Percentiles rank a stretch among this genome's conserved stretches.
Conservation (phyloP, 805 yeast genomes). For the Ogataea naganishii region DNA sequence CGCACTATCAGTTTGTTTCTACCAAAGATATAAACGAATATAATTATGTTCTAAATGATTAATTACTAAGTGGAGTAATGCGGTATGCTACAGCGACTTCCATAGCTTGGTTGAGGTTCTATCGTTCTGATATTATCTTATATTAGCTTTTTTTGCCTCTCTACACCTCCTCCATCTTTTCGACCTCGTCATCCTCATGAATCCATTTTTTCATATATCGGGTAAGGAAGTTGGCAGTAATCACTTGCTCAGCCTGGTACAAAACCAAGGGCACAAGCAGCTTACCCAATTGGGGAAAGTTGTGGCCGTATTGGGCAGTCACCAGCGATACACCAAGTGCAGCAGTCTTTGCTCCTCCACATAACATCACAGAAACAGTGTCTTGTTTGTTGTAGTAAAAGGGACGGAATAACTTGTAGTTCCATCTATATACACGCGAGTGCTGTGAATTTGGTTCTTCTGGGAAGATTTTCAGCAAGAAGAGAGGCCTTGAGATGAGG, state of each 20-base stretch:
- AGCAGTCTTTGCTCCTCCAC: conserved; percentile 92
- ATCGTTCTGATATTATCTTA: too few relatives aligned
- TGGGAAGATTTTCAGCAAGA: conserved; percentile 32
- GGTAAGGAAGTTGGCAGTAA: conserved; percentile 68
- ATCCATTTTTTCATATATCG: conserved; percentile 67
- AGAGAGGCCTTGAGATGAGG: conserved; percentile 49
- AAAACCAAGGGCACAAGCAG: conserved; percentile 75
- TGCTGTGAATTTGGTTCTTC: conserved; percentile 35
- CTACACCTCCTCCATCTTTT: conserved; percentile 6
- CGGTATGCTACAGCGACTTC: too few relatives aligned
- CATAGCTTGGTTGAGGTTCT: too few relatives aligned
- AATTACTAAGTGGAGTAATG: too few relatives aligned
- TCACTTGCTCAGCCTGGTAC: conserved; percentile 82
- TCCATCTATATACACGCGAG: conserved; percentile 33
- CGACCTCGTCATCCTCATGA: conserved; percentile 16
- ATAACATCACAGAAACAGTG: conserved; percentile 71
- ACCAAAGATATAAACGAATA: too few relatives aligned
- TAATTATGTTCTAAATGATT: too few relatives aligned
- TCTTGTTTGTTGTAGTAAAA: conserved; percentile 66
- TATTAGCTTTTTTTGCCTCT: too few relatives aligned
- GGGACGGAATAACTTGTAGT: conserved; percentile 42
- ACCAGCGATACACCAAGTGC: conserved; percentile 82
- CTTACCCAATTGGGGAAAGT: conserved; percentile 54
- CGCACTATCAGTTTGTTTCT: too few relatives aligned
- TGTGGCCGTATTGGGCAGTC: conserved; percentile 53